phyloP scores from a whole-genome alignment of 139 green algal genomes.

The Chlorella sorokiniana region DNA sequence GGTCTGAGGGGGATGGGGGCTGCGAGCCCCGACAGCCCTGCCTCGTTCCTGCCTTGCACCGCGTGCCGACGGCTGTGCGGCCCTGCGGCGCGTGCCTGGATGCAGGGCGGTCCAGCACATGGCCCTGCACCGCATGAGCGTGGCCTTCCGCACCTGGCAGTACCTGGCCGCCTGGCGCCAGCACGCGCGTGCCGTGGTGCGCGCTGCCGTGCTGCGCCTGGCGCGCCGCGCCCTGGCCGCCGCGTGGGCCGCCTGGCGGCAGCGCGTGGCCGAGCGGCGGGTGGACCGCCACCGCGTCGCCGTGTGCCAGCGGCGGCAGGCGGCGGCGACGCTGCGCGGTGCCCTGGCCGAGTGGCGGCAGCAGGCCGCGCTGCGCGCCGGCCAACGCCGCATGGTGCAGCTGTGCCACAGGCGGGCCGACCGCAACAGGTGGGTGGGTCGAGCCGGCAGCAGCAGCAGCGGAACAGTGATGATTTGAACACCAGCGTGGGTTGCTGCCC shows the following conservation, averaged over 20 bases:
- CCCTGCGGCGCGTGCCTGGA: no score
- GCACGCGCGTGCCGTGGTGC: background rate
- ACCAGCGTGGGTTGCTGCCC: background rate
- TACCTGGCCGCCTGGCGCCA: slow-evolving; percentile 5
- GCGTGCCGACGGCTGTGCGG: background rate
- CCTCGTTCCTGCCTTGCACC: background rate
- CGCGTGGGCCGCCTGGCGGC: slow-evolving; percentile 10
- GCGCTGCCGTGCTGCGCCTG: slow-evolving; percentile 14
- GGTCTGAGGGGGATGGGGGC: background rate
- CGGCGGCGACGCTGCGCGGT: background rate
- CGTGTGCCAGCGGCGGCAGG: slow-evolving; percentile 21
- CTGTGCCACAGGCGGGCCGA: slow-evolving; percentile 22
- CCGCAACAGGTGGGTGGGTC: background rate
- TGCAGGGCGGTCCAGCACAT: slow-evolving; percentile 18
- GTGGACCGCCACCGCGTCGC: slow-evolving; percentile 16
- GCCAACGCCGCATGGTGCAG: slow-evolving; percentile 13
- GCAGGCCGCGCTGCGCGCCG: background rate
- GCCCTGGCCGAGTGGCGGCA: slow-evolving; percentile 15
- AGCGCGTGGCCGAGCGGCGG: background rate
- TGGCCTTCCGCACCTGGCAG: slow-evolving; percentile 17
- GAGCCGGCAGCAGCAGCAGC: background rate
- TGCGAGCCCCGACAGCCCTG: no score
- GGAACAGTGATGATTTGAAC: background rate
- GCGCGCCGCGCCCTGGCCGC: background rate
- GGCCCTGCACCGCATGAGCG: slow-evolving; percentile 9